A percentile compares a stretch with the other conserved stretches of the same genome.
Evolutionary conservation across 805 yeast genomes (phyloP).

Genomic region (Brettanomyces bruxellensis): DNA sequence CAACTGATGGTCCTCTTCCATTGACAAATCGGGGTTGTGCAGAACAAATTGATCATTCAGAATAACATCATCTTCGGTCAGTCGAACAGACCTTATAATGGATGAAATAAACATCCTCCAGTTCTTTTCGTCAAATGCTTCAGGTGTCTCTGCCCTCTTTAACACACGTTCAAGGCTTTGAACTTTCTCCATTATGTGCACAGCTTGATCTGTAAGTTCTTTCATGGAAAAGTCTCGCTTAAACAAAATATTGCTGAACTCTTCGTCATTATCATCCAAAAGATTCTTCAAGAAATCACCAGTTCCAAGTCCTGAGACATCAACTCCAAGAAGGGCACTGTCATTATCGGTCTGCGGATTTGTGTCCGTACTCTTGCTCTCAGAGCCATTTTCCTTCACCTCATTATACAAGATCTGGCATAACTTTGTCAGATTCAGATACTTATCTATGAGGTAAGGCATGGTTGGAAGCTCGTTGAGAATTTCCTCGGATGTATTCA

Average conservation of each 20-base stretch:
- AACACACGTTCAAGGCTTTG: slow-evolving; percentile 11
- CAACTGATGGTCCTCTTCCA: not conserved
- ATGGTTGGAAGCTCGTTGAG: slow-evolving; percentile 56
- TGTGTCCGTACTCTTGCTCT: not conserved
- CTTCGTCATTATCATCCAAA: slow-evolving; percentile 21
- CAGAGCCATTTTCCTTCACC: not conserved
- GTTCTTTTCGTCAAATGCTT: slow-evolving; percentile 12
- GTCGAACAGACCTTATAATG: slow-evolving; percentile 6
- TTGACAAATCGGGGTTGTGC: slow-evolving; percentile 3
- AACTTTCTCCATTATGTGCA: slow-evolving; percentile 13
- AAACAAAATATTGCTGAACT: slow-evolving; percentile 15
- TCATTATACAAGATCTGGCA: slow-evolving; percentile 27
- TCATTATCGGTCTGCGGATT: not conserved
- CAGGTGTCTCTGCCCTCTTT: slow-evolving; percentile 16
- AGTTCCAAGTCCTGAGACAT: slow-evolving; percentile 49
- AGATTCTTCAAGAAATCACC: slow-evolving; percentile 47
- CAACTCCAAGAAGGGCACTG: slow-evolving; percentile 30
- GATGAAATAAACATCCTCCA: slow-evolving; percentile 14
- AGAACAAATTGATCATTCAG: slow-evolving; percentile 10
- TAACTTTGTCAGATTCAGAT: slow-evolving; percentile 50
- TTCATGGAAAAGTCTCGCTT: slow-evolving; percentile 13
- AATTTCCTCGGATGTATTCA: slow-evolving; percentile 42
- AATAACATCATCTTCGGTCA: slow-evolving; percentile 9
- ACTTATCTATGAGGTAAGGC: slow-evolving; percentile 62
- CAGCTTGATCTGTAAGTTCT: slow-evolving; percentile 20